phyloP scores from a whole-genome alignment of 768 basidiomycete species.

The Termitomyces sp. region DNA sequence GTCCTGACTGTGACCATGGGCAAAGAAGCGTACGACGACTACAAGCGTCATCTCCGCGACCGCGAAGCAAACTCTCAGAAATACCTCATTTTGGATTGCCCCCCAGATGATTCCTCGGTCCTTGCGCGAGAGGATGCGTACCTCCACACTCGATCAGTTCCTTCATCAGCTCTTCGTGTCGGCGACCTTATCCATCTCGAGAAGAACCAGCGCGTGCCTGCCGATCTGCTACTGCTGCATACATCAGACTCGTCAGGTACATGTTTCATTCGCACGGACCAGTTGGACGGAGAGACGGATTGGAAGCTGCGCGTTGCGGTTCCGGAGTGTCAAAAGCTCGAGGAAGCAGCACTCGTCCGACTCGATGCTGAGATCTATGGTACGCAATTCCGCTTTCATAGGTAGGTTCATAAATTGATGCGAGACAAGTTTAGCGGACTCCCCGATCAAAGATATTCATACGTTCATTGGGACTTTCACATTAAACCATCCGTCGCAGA shows the following conservation, averaged over 20 bases:
- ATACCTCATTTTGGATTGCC: slow-evolving; percentile 77
- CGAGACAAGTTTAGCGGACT: slow-evolving; percentile 60
- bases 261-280: slow-evolving; percentile 97
- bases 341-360: slow-evolving; percentile 48
- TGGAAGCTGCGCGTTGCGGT: slow-evolving; percentile 97
- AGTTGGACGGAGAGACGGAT: slow-evolving; percentile 97
- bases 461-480: slow-evolving; percentile 93
- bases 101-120: slow-evolving; percentile 31
- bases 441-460: slow-evolving; percentile 96
- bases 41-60: slow-evolving; percentile 89
- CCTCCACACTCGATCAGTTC: slow-evolving; percentile 62
- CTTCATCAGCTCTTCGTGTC: slow-evolving; percentile 84
- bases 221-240: slow-evolving; percentile 85
- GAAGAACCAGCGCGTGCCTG: slow-evolving; percentile 96
- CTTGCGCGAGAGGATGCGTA: slow-evolving; percentile 34
- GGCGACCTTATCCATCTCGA: slow-evolving; percentile 90
- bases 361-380: slow-evolving; percentile 91
- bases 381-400: slow-evolving; percentile 26
- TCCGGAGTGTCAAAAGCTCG: slow-evolving; percentile 73
- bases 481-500: slow-evolving; percentile 45
- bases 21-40: slow-evolving; percentile 99
- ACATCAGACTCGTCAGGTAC: slow-evolving; percentile 90
- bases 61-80: slow-evolving; percentile 92
- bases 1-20: slow-evolving; percentile 95
- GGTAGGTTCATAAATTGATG: slow-evolving; percentile 12